phyloP scores from a whole-genome alignment of 129 eudicot species.

The Centella asiatica region DNA sequence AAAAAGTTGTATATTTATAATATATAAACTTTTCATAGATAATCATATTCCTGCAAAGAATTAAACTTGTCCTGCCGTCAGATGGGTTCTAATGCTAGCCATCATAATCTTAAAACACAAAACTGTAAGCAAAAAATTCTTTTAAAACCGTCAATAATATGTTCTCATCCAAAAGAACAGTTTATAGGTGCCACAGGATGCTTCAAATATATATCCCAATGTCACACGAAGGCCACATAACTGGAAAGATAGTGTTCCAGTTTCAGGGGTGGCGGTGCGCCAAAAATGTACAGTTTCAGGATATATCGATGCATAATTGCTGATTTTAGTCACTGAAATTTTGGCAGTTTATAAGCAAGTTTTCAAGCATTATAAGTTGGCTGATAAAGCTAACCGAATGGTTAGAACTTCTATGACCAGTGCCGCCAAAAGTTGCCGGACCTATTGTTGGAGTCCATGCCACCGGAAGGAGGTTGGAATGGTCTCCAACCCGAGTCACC shows the following conservation, averaged over 20 bases:
- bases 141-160: background rate
- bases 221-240: constrained; percentile 15
- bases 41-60: no score
- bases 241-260: constrained; percentile 23
- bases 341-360: constrained; percentile 24
- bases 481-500: constrained; percentile 23
- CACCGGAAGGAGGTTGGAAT: constrained; percentile 17
- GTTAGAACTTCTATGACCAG: constrained; percentile 23
- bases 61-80: no score
- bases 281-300: constrained; percentile 13
- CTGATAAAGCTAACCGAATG: background rate
- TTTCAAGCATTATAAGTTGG: constrained; percentile 17
- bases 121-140: background rate
- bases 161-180: background rate
- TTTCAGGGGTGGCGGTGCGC: constrained; percentile 17
- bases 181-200: constrained; percentile 4
- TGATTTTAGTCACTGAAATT: constrained; percentile 1
- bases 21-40: no score
- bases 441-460: constrained; percentile 20
- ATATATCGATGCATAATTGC: constrained; percentile 10
- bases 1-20: no score
- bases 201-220: constrained; percentile 7
- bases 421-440: constrained; percentile 19
- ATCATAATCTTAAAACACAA: background rate
- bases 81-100: no score